Conservation (phyloP, 73 alveolate genomes). For the Paramecium sexaurelia region DNA sequence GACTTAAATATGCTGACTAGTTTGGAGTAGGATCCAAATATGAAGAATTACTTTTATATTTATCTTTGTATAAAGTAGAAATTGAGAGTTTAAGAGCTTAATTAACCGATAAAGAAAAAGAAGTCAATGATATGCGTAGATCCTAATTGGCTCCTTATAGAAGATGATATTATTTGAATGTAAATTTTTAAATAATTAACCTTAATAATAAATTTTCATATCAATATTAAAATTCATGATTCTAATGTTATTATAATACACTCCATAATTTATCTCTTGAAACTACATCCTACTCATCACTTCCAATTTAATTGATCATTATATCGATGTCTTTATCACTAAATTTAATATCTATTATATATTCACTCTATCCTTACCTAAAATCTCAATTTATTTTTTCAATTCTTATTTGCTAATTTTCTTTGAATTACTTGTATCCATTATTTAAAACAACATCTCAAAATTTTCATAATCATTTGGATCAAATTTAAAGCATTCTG, state of each 20-base stretch:
- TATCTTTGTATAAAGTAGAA: conserved; percentile 40
- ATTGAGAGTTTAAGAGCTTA: conserved; percentile 38
- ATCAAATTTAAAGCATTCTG: neutral
- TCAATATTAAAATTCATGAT: neutral
- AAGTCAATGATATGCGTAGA: conserved; percentile 47
- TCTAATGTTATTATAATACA: neutral
- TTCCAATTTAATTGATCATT: conserved; percentile 17
- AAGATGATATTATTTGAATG: neutral
- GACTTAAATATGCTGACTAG: conserved; percentile 56
- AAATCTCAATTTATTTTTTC: neutral
- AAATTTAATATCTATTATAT: neutral
- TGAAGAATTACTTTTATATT: conserved; percentile 42
- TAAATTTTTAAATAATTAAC: neutral
- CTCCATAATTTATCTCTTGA: neutral
- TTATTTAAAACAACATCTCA: neutral
- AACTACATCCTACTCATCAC: neutral
- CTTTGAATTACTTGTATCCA: neutral
- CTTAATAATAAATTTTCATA: neutral
- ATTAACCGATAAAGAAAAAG: conserved; percentile 28
- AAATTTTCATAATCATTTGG: neutral
- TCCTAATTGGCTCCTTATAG: conserved; percentile 46
- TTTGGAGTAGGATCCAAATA: conserved; percentile 53
- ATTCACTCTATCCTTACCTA: neutral
- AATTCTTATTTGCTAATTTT: neutral
- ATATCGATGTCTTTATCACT: conserved; percentile 29